A percentile compares a stretch with the other conserved stretches of the same genome.
Evolutionary conservation across 2,329 filamentous ascomycete species (phyloP).

Genomic region (Aspergillus sp.): DNA sequence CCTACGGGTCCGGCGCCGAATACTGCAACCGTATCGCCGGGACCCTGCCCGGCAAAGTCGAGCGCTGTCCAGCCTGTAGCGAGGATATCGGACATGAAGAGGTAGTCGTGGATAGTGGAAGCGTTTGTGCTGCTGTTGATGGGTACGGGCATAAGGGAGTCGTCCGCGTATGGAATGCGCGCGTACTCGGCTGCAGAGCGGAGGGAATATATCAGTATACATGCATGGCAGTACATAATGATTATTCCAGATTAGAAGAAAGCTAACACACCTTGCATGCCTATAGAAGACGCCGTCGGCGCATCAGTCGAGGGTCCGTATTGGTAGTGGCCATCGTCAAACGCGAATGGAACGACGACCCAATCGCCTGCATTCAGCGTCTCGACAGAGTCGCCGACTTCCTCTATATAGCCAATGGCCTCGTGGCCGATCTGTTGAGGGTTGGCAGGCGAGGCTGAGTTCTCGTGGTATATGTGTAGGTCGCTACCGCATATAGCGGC

Average conservation of each 20-base stretch:
- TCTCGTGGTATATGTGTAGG: conserved; percentile 34
- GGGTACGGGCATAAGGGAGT: conserved; percentile 17
- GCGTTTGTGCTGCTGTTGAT: neutral
- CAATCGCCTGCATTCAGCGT: conserved; percentile 19
- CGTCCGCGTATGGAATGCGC: conserved; percentile 20
- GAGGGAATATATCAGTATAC: too few species aligned
- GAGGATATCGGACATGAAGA: conserved; percentile 17
- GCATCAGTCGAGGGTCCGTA: neutral
- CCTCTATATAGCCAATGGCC: conserved; percentile 19
- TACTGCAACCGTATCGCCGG: conserved; percentile 63
- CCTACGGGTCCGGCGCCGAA: conserved; percentile 67
- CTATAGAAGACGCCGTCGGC: neutral
- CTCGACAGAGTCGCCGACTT: conserved; percentile 17
- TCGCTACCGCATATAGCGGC: neutral
- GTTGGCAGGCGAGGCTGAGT: conserved; percentile 14
- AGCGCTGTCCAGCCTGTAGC: conserved; percentile 29
- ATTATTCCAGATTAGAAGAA: too few species aligned
- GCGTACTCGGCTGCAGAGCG: conserved; percentile 17
- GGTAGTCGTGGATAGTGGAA: conserved; percentile 13
- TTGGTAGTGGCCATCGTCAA: conserved; percentile 11
- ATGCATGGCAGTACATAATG: too few species aligned
- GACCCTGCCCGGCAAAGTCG: conserved; percentile 55
- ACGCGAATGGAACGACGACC: conserved; percentile 21
- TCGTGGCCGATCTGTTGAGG: conserved; percentile 25
- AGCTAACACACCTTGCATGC: neutral